Evolutionary conservation across 83 land plant genomes (phyloP).

Genomic region (Picea mariana): DNA sequence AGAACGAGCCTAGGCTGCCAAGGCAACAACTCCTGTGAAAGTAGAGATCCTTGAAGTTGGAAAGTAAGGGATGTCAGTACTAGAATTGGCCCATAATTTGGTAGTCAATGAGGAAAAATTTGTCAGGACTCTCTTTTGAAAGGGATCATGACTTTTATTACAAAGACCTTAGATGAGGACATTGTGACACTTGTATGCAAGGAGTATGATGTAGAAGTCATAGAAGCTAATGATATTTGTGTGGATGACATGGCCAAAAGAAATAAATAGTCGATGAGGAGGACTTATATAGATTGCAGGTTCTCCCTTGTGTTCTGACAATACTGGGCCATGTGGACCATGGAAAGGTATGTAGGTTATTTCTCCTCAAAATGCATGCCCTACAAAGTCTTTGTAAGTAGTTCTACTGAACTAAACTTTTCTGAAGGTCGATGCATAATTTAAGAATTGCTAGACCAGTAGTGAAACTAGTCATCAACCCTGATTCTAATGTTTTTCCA

Average conservation of each 20-base stretch:
- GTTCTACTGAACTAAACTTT: conserved; percentile 1
- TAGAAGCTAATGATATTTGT: conserved; percentile 65
- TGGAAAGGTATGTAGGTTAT: conserved; percentile 75
- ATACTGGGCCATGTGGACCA: conserved; percentile 99
- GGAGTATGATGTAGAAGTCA: conserved; percentile 87
- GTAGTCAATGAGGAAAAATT: too few relatives aligned
- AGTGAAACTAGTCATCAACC: neutral
- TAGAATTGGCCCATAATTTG: conserved; percentile 56
- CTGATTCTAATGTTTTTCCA: neutral
- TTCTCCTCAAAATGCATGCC: neutral
- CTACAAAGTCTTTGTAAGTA: neutral
- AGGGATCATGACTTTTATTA: neutral
- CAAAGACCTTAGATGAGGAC: conserved; percentile 75
- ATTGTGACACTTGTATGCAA: conserved; percentile 90
- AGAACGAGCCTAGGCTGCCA: conserved; percentile 77
- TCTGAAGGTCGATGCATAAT: conserved; percentile 9
- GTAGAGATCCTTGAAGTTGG: conserved; percentile 95
- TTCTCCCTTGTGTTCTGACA: conserved; percentile 90
- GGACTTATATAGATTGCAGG: conserved; percentile 78
- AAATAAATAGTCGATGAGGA: conserved; percentile 83
- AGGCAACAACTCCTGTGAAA: conserved; percentile 84
- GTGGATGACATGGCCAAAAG: conserved; percentile 93
- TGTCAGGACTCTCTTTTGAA: too few relatives aligned
- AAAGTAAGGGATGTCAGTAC: conserved; percentile 74
- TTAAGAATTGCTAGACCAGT: neutral